Percentiles rank a stretch among this genome's conserved stretches.
Conservation (phyloP, 2,329 filamentous ascomycete genomes). For the Stachybotrys echinatus region DNA sequence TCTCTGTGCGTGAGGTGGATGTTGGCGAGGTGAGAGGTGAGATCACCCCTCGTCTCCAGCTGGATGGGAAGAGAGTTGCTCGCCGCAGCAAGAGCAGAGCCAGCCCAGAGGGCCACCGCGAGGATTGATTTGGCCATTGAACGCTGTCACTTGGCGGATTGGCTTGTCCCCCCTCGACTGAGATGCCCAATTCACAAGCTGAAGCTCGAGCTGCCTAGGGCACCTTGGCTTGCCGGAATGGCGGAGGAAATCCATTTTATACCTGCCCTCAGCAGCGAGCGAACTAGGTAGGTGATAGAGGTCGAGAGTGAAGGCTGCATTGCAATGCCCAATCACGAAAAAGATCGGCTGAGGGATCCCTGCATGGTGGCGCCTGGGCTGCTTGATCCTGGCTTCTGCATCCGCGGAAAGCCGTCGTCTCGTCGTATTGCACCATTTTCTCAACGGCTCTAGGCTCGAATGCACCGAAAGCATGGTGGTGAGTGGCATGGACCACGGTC, state of each 20-base stretch:
- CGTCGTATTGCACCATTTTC: not conserved
- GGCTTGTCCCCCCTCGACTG: not conserved
- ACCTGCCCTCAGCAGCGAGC: not conserved
- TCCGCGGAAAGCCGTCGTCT: not conserved
- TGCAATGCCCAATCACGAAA: no score
- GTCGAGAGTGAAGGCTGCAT: not conserved
- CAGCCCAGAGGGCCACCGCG: not conserved
- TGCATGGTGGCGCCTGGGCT: not conserved
- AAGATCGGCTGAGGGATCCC: not conserved
- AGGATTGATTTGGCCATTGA: not conserved
- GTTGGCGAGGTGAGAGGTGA: conserved; percentile 27
- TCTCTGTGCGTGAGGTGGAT: conserved; percentile 13
- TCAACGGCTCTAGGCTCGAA: not conserved
- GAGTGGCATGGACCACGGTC: not conserved
- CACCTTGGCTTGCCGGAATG: not conserved
- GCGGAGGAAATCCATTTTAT: not conserved
- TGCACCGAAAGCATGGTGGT: not conserved
- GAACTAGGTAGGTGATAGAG: not conserved
- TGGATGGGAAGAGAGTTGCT: conserved; percentile 18
- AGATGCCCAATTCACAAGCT: no score
- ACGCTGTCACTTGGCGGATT: no score
- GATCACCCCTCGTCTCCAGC: conserved; percentile 26
- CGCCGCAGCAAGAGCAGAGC: not conserved
- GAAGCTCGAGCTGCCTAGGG: not conserved
- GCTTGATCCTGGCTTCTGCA: not conserved